Evolutionary conservation across 2,329 filamentous ascomycete species (phyloP).

Genomic region (Grosmannia serpens): DNA sequence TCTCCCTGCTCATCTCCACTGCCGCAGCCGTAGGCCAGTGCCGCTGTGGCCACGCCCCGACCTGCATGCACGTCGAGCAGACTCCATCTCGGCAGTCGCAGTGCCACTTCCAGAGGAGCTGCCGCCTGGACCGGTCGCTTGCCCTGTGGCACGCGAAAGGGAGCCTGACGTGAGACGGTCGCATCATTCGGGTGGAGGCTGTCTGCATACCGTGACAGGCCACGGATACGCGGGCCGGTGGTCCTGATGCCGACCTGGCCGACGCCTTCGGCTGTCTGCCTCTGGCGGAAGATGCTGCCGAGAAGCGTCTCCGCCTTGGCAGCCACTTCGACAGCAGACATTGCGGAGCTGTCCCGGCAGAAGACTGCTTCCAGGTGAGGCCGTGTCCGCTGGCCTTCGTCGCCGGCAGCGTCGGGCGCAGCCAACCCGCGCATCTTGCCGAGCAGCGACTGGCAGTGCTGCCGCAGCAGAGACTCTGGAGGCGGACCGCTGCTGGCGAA

Average conservation of each 20-base stretch:
- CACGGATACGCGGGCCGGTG: background rate
- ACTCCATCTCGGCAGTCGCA: conserved; percentile 2
- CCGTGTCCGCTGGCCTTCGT: background rate
- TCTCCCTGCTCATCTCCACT: background rate
- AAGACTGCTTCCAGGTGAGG: conserved; percentile 8
- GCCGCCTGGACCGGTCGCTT: conserved; percentile 2
- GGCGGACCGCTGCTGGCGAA: conserved; percentile 12
- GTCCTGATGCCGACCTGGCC: background rate
- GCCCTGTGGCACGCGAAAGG: background rate
- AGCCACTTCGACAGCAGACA: conserved; percentile 2
- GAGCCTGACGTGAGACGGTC: background rate
- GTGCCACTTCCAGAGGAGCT: background rate
- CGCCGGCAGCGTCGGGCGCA: background rate
- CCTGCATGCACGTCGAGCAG: conserved; percentile 3
- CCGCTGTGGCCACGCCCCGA: conserved; percentile 4
- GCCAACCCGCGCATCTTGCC: conserved; percentile 1
- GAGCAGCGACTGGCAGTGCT: conserved; percentile 6
- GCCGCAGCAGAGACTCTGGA: conserved; percentile 8
- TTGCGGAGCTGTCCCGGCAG: conserved; percentile 5
- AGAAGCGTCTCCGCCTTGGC: conserved; percentile 3
- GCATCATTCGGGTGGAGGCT: background rate
- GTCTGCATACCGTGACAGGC: background rate
- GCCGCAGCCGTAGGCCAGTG: background rate
- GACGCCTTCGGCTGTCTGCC: background rate
- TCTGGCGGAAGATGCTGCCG: background rate